Base-by-base conservation (phyloP, 495 filamentous ascomycete species). In the Penicillium ochrochloron region DNA sequence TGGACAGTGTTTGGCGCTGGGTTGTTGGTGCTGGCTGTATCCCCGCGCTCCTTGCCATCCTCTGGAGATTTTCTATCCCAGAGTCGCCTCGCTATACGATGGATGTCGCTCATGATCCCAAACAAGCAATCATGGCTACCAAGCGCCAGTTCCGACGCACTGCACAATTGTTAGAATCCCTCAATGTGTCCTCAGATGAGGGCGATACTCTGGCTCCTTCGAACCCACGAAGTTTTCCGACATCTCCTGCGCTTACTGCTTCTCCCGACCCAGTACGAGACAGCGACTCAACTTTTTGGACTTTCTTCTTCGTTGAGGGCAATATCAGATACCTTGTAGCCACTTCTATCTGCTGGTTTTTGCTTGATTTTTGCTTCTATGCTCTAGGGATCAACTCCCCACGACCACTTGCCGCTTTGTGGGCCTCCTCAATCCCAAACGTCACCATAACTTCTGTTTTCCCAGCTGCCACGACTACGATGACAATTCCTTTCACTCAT, bases 71-170 rank as follows among this genome's bases (percentile, higher is more conserved):
- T 23, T 80, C 76, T 8, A 84, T 88, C 63, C 81, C 84, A 11
- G 86, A 88, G 60, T 82, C 82, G 0, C 81, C 83, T 1, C 77
- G 83, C 59, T 87, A 81, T 66, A 82, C 75, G 3, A 70, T 76
- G 11, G 80, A 82, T 58, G 76, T 82, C 31, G 61, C 73, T 21
- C 65, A 72, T 33, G 77, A 82, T 59, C 71, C 71, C 19, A 59
- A 69, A 6, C 69, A 77, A 52, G 72, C 76, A 61, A 3, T 61
- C 10, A 6, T 42, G 42, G 67, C 65, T 4, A 61, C 62, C 9
- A 64, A 60, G 12, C 50, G 54, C 19, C 65, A 68, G 7, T 60
- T 61, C 25, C 39, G 27, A 27, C 41, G 17, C 48, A 71, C 60
- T 59, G 65, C n/a, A 33, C 65, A 25, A 39, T 65, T 62, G 56